Percentiles rank a stretch among this genome's conserved stretches.
Conservation (phyloP, 2,329 filamentous ascomycete genomes). For the Xylaria hypoxylon region DNA sequence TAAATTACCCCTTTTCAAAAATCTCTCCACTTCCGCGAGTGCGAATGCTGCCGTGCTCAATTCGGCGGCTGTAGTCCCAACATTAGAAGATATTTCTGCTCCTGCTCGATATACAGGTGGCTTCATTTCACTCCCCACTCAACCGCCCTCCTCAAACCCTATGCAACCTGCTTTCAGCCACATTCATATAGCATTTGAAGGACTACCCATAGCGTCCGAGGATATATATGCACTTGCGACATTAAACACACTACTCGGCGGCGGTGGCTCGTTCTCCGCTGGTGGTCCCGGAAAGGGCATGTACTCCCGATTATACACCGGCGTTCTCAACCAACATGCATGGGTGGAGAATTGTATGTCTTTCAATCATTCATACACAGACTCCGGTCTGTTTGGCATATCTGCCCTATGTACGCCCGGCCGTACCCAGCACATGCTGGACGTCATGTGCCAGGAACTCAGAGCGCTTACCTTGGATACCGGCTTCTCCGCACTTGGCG, state of each 20-base stretch:
- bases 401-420: constrained; percentile 85
- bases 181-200: constrained; percentile 96
- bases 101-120: constrained; percentile 92
- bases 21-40: constrained; percentile 79
- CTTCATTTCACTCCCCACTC: constrained; percentile 84
- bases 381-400: constrained; percentile 95
- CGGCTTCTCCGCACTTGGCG: constrained; percentile 78
- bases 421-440: constrained; percentile 84
- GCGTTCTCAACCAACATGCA: constrained; percentile 95
- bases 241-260: constrained; percentile 93
- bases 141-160: constrained; percentile 81
- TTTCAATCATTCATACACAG: constrained; percentile 98
- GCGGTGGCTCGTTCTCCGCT: constrained; percentile 95
- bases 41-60: constrained; percentile 68
- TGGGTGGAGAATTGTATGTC: constrained; percentile 97
- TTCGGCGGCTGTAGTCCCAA: constrained; percentile 57
- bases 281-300: constrained; percentile 98
- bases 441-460: constrained; percentile 94
- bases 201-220: constrained; percentile 86
- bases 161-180: constrained; percentile 85
- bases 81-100: constrained; percentile 66
- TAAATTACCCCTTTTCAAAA: constrained; percentile 90
- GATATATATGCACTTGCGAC: constrained; percentile 98
- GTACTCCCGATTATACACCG: constrained; percentile 98
- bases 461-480: constrained; percentile 79